These are phyloP conservation scores for Westerdykella sp. DNA, from an alignment of 2,329 filamentous ascomycete species.

Conservation along the genomic window DNA sequence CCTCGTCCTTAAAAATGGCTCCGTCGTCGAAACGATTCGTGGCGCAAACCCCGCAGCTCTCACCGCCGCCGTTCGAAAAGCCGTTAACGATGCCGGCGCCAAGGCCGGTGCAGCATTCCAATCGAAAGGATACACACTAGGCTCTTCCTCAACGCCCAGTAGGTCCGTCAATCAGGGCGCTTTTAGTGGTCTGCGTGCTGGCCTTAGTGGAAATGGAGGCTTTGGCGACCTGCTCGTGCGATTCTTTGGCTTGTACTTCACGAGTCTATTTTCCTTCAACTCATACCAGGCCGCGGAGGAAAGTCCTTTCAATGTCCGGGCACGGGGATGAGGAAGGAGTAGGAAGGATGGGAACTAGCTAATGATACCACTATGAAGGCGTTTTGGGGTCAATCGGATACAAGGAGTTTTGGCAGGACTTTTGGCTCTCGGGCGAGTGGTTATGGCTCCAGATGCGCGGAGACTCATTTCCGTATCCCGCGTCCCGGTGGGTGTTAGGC, in stretches of 20 bases:
- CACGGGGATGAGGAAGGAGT: conserved; percentile 10
- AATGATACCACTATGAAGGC: background rate
- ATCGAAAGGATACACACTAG: conserved; percentile 41
- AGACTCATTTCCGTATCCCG: too few species aligned
- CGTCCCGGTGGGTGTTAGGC: too few species aligned
- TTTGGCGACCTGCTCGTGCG: conserved; percentile 38
- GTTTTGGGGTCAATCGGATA: background rate
- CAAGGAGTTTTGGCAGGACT: background rate
- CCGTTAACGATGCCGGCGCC: conserved; percentile 35
- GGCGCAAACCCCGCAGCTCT: conserved; percentile 46
- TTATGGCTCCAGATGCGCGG: background rate
- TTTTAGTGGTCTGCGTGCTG: conserved; percentile 19
- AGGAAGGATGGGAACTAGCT: background rate
- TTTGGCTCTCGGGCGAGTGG: background rate
- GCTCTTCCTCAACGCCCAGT: conserved; percentile 24
- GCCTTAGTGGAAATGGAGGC: conserved; percentile 30
- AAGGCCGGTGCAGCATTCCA: conserved; percentile 37
- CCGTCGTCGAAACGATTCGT: conserved; percentile 43
- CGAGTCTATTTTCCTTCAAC: conserved; percentile 43
- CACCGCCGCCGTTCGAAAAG: conserved; percentile 42
- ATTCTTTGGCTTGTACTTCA: conserved; percentile 44
- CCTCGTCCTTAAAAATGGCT: conserved; percentile 41
- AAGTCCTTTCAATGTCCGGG: conserved; percentile 40
- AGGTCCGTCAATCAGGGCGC: conserved; percentile 18
- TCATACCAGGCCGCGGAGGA: conserved; percentile 39